Base-by-base conservation (phyloP, 768 basidiomycete genomes). In the Cystobasidiopsis lactophilus region DNA sequence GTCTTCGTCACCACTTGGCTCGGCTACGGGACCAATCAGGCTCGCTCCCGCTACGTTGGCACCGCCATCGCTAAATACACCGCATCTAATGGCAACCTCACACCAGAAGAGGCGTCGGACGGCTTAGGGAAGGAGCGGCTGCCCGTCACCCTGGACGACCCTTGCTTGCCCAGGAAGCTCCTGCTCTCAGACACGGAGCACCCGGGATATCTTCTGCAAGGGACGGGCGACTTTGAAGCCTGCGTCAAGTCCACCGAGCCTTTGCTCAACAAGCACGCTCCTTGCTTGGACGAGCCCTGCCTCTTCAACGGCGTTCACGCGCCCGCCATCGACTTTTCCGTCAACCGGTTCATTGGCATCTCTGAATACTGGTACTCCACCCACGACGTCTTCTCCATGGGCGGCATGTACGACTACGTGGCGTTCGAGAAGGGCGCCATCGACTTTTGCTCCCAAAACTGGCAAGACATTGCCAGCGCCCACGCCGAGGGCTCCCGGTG, bases 311-410 rank as follows among this genome's bases (percentile, higher is more conserved):
- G 91, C 21, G 77, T 95, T 0, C 79, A 85, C 43, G 88, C 88
- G 13, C 91, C 93, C 5, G 75, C 78, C 1, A 95, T 96, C 63
- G 85, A 96, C 68, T 98, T 96, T 66, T 75, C 77, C 37, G 84
- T 79, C 31, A 85, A 84, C 13, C 81, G 80, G 52, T 98, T 96
- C 66, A 93, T 98, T 60, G 93, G 93, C 2, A 79, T 98, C 37
- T 89, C 85, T 14, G 93, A 98, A 66, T 98, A 96, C 65, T 98
- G 91, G 91, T 96, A 95, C 67, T 95, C 91, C 24, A 85, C 88
- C 10, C 88, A 98, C 60, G 88, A 96, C 65, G 81, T 95, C 45
- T 86, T 93, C 60, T 50, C 51, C 31, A 74, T 95, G 2, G 89
- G 88, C 21, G 93, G 93, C 2, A 74, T 86, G 21, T 98, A 95